Base-by-base conservation (phyloP, 208 protist genomes). In the Blechomonas ayalai region DNA sequence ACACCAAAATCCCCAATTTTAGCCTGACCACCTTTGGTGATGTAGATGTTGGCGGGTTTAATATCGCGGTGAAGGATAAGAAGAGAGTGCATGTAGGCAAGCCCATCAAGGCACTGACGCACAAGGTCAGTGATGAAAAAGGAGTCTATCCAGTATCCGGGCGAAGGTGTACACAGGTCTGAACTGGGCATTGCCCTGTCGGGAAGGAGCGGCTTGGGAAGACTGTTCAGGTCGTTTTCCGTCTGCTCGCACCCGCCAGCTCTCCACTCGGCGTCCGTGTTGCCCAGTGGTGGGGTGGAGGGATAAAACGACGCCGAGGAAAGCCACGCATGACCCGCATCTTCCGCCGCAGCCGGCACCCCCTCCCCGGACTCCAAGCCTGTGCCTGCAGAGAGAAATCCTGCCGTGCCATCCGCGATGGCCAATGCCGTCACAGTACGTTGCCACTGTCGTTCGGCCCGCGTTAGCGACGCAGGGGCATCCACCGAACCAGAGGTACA, bases 1-100 rank as follows among this genome's bases (percentile, higher is more conserved):
- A 92, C 75, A 27, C 90, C 90, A 58, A 96, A 95, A 61, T 96
- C 90, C 0, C 83, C 84, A 28, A 96, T 31, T 50, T 90, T 89
- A 4, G 92, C 58, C 3, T 52, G 59, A 19, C 67, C 74, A 10
- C 20, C 25, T 20, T 74, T 60, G 15, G 56, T 72, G 9, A 96
- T 43, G 55, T 91, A 94, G 4, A 97, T 67, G 61, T 97, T 97
- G 1, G 78, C 73, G 1, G 92, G 74, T 54, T 97, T 97, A 38
- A 97, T 79, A 53, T 97, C 92, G 28, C 92, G 76, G 58, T 97
- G 92, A 15, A 95, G 34, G 29, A 97, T 87, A 39, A 44, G 47
- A 19, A 69, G 55, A n/a, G 58, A 57, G 55, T 95, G 89, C 35
- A 95, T 58, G 55, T 95, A 92, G 4, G 64, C 64, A 2, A 97